Base-by-base conservation (phyloP, 2,329 filamentous ascomycete species). In the Aspergillus sp. region DNA sequence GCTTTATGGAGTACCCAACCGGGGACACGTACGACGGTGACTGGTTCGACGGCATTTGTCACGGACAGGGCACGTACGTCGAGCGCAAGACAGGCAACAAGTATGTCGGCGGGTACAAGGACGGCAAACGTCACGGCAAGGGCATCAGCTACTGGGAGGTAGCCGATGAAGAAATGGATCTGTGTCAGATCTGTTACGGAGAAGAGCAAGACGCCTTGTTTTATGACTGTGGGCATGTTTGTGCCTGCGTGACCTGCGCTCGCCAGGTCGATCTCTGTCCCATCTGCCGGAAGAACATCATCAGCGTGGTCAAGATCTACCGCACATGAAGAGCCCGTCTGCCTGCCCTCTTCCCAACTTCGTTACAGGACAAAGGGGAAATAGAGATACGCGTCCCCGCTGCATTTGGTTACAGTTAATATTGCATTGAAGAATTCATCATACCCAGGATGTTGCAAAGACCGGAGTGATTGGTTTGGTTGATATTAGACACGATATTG, bases 111-210 rank as follows among this genome's bases (percentile, higher is more conserved):
- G 84, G 83, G 19, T 88, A 85, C 78, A 81, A 83, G 65, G 80
- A 84, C 58, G 84, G 85, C 64, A 85, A 85, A 72, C 82, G 83
- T 42, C 82, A 84, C 64, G 86, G 86, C 55, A 83, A 84, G 64
- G 86, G 86, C n/a, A 81, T 85, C 39, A 87, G 84, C 58, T 82
- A 83, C 64, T 88, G 84, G 80, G 83, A 85, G 66, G 82, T 84
- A 25, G 86, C 85, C 2, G 84, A 88, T 57, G 85, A 88, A 59
- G 83, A 86, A 63, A 81, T 83, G 71, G 78, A 82, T 49, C 70
- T 84, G 5, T 88, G 86, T 69, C 80, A 84, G 59, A 87, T 88
- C 59, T 88, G 86, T 76, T 88, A 84, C 72, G 81, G 83, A n/a
- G 81, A 82, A 48, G 81, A 82, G 44, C 83, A 85, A 57, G 83